Evolutionary conservation across 345 rosid species (phyloP), one percentile per base, ranked within the genome.

Genomic region (Erucastrum elatum): DNA sequence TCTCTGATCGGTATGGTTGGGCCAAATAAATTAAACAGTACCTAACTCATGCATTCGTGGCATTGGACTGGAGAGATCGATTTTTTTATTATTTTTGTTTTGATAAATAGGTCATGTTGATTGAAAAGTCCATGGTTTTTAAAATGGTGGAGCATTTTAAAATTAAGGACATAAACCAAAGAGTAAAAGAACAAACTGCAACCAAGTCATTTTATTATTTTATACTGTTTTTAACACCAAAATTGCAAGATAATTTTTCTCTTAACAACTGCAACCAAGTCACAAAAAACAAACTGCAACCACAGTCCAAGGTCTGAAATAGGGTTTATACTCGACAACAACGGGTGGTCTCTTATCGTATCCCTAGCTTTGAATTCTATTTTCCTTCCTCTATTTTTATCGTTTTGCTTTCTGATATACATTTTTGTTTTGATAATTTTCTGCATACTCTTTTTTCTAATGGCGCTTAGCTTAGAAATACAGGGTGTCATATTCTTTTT

Each of bases 1-100:
- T 72, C 59, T 66, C 76, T 66, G 72, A 61, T 78, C 66, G 26
- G 46, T 73, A 49, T 79, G 74, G 82, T 79, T 79, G 77, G 74
- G 33, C 17, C 74, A 79, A 67, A 65, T 73, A 73, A 79, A 79
- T 79, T 79, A 6, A 66, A 17, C 26, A 56, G 53, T 67, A 79
- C 78, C 78, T 67, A 79, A 39, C 77, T 16, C 37, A 59, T 66
- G 72, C 39, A 59, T 33, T 66, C 72, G 72, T 78, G 77, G 68
- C 73, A 66, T 46, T 49, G 16, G 16, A 49, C 56, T n/a, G 56
- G 56, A 31, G 51, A 41, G 77, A 72, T 56, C 44, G 56, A 64
- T 77, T 17, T 34, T 69, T n/a, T 16, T 12, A 9, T 29, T 29
- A 1, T 60, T 15, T 60, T 26, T 4, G 46, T 9, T 9, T 39